Evolutionary conservation across 2,329 filamentous ascomycete genomes (phyloP).

Genomic region (Trichoderma endophyticum): DNA sequence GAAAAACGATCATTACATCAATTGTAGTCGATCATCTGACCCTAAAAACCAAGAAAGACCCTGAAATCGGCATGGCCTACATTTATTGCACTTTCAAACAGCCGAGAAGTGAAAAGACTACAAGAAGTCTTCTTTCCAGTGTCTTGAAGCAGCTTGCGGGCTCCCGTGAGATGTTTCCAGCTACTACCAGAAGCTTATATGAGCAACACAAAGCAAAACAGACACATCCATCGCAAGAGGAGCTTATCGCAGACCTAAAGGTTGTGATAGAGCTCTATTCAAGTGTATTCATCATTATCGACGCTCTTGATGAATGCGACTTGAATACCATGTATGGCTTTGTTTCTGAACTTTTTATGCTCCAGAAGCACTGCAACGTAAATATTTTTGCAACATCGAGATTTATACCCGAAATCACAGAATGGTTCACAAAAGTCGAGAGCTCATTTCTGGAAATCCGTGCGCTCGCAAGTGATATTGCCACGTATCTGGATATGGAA

Average conservation of each 20-base stretch:
- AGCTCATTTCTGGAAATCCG: neutral
- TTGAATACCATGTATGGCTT: neutral
- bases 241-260: neutral
- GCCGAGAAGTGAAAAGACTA: constrained; percentile 30
- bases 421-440: neutral
- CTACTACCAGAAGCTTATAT: neutral
- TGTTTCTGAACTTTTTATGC: neutral
- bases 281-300: neutral
- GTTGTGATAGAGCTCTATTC: neutral
- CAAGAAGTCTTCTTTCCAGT: neutral
- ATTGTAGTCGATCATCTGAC: constrained; percentile 41
- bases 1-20: constrained; percentile 46
- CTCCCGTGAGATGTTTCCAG: neutral
- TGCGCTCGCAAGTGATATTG: neutral
- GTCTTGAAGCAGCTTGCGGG: neutral
- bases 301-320: constrained; percentile 6
- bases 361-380: neutral
- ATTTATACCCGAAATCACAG: neutral
- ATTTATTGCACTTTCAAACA: constrained; percentile 40
- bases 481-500: neutral
- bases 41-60: constrained; percentile 22
- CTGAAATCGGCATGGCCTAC: constrained; percentile 38
- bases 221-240: neutral
- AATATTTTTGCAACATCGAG: constrained; percentile 24
- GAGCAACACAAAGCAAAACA: neutral